These are phyloP conservation scores for Lactarius evosmus DNA, from an alignment of 768 basidiomycete species.

Conservation along the genomic window DNA sequence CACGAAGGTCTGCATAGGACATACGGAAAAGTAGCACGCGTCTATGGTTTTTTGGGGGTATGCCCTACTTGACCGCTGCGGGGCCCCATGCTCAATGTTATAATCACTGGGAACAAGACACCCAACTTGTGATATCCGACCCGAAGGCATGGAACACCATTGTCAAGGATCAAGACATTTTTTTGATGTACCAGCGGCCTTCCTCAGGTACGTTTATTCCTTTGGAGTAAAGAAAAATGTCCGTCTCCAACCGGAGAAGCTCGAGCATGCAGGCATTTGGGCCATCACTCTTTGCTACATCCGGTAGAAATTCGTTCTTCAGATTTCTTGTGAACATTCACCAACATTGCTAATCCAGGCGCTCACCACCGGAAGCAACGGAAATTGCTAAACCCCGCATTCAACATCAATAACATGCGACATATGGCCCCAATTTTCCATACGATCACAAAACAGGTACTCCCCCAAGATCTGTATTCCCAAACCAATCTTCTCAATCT, in stretches of 20 bases:
- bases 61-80: not conserved
- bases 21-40: not conserved
- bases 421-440: constrained; percentile 28
- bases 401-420: constrained; percentile 29
- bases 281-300: not conserved
- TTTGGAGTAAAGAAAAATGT: no score
- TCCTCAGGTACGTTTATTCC: not conserved
- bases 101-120: not conserved
- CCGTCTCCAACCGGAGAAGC: not conserved
- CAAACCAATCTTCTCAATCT: not conserved
- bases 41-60: constrained; percentile 9
- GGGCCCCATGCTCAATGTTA: not conserved
- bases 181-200: not conserved
- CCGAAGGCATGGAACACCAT: constrained; percentile 10
- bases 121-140: constrained; percentile 8
- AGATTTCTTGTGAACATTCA: not conserved
- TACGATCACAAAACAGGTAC: constrained; percentile 21
- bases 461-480: not conserved
- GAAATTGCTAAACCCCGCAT: constrained; percentile 24
- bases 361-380: constrained; percentile 14
- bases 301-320: not conserved
- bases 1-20: not conserved
- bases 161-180: constrained; percentile 9
- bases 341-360: not conserved
- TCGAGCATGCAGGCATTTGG: not conserved